phyloP scores from a whole-genome alignment of 805 yeast species.

The Lachancea fermentati region DNA sequence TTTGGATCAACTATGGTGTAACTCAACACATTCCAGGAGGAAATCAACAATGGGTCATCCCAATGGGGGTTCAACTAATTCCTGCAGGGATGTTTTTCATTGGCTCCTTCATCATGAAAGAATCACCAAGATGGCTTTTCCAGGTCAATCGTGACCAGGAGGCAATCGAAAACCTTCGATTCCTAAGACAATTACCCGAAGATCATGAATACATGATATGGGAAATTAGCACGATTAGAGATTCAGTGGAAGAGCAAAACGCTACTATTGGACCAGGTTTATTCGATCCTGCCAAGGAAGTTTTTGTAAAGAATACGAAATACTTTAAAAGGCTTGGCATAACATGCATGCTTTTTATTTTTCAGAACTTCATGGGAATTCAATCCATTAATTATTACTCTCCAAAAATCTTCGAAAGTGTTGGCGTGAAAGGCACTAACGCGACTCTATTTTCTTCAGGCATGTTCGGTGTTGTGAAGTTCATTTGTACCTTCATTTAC shows the following conservation, averaged over 20 bases:
- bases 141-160: conserved; percentile 32
- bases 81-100: conserved; percentile 40
- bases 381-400: conserved; percentile 49
- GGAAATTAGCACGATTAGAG: conserved; percentile 34
- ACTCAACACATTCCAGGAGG: conserved; percentile 29
- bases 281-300: conserved; percentile 36
- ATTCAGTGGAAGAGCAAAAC: conserved; percentile 21
- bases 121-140: conserved; percentile 43
- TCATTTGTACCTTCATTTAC: conserved; percentile 40
- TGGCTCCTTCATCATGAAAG: conserved; percentile 38
- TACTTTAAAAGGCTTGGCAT: conserved; percentile 35
- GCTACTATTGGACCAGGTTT: conserved; percentile 34
- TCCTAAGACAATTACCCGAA: conserved; percentile 35
- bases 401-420: conserved; percentile 44
- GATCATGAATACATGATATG: conserved; percentile 38
- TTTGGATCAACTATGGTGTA: conserved; percentile 47
- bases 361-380: conserved; percentile 46
- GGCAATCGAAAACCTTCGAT: conserved; percentile 34
- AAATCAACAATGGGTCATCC: conserved; percentile 42
- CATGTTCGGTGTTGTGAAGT: conserved; percentile 46
- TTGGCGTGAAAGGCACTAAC: conserved; percentile 43
- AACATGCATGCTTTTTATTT: conserved; percentile 36
- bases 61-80: conserved; percentile 42
- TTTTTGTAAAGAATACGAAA: conserved; percentile 27
- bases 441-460: conserved; percentile 48